phyloP scores from a whole-genome alignment of 345 rosid species.

The Citrus reticulata region DNA sequence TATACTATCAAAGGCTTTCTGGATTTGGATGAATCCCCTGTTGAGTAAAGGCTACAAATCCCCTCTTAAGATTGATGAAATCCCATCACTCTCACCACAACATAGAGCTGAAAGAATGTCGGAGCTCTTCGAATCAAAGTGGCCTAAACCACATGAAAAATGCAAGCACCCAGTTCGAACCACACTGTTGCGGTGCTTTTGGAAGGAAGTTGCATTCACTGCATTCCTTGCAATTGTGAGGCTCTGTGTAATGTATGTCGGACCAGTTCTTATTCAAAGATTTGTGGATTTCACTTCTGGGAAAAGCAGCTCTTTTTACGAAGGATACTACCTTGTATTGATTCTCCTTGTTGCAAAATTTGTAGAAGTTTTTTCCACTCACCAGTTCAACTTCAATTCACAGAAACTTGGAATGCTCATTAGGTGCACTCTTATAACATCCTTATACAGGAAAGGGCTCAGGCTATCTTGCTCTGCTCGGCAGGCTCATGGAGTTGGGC shows the following conservation, averaged over 20 bases:
- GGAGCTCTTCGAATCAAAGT: slow-evolving; percentile 46
- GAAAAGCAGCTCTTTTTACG: slow-evolving; percentile 62
- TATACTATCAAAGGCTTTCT: slow-evolving; percentile 54
- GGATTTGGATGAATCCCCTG: slow-evolving; percentile 95
- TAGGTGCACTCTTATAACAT: slow-evolving; percentile 75
- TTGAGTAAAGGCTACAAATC: slow-evolving; percentile 72
- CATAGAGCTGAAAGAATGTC: slow-evolving; percentile 83
- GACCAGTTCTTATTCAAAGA: slow-evolving; percentile 78
- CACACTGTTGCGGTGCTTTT: slow-evolving; percentile 66
- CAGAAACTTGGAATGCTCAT: slow-evolving; percentile 96
- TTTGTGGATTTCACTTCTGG: slow-evolving; percentile 82
- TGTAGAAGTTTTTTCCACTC: slow-evolving; percentile 68
- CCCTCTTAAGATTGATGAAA: slow-evolving; percentile 62
- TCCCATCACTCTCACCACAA: slow-evolving; percentile 73
- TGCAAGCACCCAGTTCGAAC: slow-evolving; percentile 63
- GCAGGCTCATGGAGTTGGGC: slow-evolving; percentile 92
- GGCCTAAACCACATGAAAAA: slow-evolving; percentile 76
- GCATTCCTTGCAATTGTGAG: slow-evolving; percentile 69
- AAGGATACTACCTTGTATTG: slow-evolving; percentile 79
- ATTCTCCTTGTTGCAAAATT: slow-evolving; percentile 70
- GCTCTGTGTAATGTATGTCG: slow-evolving; percentile 73
- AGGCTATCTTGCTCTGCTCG: slow-evolving; percentile 78
- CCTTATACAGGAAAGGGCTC: slow-evolving; percentile 75
- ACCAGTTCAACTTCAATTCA: slow-evolving; percentile 84
- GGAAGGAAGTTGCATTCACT: slow-evolving; percentile 73